Percentiles rank a stretch among this genome's conserved stretches.
Evolutionary conservation across 345 rosid species (phyloP).

Genomic region (Hibiscus syriacus): DNA sequence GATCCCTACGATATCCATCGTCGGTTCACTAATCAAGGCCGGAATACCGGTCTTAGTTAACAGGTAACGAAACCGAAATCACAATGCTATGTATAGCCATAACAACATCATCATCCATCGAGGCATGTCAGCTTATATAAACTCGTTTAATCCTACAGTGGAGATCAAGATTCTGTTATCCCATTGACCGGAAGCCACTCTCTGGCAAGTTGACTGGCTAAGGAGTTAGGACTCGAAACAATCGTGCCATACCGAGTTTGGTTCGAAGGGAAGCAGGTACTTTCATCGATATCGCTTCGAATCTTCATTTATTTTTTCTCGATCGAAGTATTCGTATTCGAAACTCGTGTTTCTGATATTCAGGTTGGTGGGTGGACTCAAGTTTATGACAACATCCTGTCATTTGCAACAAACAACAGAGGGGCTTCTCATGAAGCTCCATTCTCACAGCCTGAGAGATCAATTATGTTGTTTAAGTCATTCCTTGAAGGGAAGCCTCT

Average conservation of each 20-base stretch:
- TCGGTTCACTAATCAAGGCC: constrained; percentile 54
- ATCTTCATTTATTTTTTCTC: neutral
- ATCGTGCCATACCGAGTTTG: constrained; percentile 73
- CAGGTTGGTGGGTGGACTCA: constrained; percentile 99
- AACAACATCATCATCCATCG: too few relatives aligned
- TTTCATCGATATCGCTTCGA: neutral
- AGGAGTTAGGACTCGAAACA: constrained; percentile 44
- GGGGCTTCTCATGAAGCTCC: constrained; percentile 98
- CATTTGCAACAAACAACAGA: constrained; percentile 85
- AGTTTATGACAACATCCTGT: constrained; percentile 64
- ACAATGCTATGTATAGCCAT: too few relatives aligned
- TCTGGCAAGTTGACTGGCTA: constrained; percentile 50
- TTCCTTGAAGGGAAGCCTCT: constrained; percentile 56
- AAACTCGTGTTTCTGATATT: neutral
- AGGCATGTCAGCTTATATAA: too few relatives aligned
- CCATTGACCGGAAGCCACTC: constrained; percentile 84
- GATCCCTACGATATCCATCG: constrained; percentile 62
- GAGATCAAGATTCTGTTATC: constrained; percentile 94
- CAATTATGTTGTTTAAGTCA: constrained; percentile 67
- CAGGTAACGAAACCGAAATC: too few relatives aligned
- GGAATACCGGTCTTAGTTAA: constrained; percentile 73
- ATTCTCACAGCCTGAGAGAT: constrained; percentile 90
- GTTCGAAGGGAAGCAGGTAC: constrained; percentile 87
- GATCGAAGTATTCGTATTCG: neutral
- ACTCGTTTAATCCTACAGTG: too few relatives aligned